phyloP scores from a whole-genome alignment of 768 basidiomycete genomes.

The Tylopilus balloui region DNA sequence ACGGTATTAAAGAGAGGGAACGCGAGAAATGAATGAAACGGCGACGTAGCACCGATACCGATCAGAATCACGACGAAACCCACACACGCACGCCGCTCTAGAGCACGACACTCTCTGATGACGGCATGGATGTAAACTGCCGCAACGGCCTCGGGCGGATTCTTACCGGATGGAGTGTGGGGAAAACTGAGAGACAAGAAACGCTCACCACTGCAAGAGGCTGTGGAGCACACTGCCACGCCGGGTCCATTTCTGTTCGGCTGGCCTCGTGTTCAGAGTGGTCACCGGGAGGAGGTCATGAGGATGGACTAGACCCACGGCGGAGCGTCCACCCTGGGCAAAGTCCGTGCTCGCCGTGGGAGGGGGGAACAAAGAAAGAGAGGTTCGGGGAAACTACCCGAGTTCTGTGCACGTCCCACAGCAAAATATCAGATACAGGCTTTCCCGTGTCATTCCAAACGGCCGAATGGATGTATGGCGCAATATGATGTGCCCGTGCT shows the following conservation, averaged over 20 bases:
- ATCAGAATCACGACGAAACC: too few species aligned
- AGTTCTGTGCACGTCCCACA: slow-evolving; percentile 13
- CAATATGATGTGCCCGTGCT: neutral
- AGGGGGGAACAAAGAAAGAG: neutral
- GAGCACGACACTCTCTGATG: too few species aligned
- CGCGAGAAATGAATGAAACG: slow-evolving; percentile 5
- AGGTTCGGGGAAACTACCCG: neutral
- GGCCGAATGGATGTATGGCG: neutral
- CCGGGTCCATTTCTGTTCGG: neutral
- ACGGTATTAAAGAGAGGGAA: slow-evolving; percentile 4
- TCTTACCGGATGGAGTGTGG: slow-evolving; percentile 3
- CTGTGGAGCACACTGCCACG: slow-evolving; percentile 1
- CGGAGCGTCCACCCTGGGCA: neutral
- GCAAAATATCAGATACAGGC: neutral
- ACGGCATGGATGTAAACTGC: slow-evolving; percentile 5
- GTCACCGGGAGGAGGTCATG: slow-evolving; percentile 4
- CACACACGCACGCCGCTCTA: too few species aligned
- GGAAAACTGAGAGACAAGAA: neutral
- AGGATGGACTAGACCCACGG: neutral
- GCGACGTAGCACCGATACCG: slow-evolving; percentile 15
- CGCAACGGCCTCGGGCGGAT: slow-evolving; percentile 1
- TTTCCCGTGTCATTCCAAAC: slow-evolving; percentile 10
- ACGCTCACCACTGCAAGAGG: neutral
- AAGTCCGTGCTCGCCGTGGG: slow-evolving; percentile 15
- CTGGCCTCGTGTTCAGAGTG: too few species aligned